Conservation (phyloP, 2,329 filamentous ascomycete species). For the Septoria linicola region DNA sequence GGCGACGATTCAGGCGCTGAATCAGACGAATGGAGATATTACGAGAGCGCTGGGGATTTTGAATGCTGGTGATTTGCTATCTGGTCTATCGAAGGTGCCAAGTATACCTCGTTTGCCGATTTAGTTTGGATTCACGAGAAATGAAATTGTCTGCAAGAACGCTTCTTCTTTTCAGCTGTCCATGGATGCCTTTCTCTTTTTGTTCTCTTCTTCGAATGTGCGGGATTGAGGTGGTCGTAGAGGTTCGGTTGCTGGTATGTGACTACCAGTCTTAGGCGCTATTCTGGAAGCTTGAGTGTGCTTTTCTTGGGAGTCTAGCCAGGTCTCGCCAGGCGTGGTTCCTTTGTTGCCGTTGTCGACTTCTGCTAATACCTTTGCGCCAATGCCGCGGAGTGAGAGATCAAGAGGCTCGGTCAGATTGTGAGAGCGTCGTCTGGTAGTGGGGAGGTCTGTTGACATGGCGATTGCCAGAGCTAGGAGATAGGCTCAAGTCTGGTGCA, state of each 20-base stretch:
- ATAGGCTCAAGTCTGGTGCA: too few species aligned
- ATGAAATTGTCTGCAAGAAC: too few species aligned
- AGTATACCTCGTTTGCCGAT: too few species aligned
- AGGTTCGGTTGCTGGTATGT: slow-evolving; percentile 1
- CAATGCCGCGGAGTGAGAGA: background rate
- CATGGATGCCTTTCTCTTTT: slow-evolving; percentile 7
- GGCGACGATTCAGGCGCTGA: slow-evolving; percentile 22
- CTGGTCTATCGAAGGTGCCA: too few species aligned
- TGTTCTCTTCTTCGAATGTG: slow-evolving; percentile 1
- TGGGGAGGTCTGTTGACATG: too few species aligned
- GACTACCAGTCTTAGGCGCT: too few species aligned
- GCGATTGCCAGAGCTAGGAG: too few species aligned
- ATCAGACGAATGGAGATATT: slow-evolving; percentile 22
- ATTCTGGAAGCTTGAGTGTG: background rate
- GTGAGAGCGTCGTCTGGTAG: slow-evolving; percentile 10
- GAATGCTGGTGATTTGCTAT: too few species aligned
- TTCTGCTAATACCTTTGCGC: background rate
- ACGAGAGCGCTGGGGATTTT: slow-evolving; percentile 15
- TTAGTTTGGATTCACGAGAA: too few species aligned
- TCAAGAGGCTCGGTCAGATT: slow-evolving; percentile 3
- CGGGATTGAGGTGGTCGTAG: slow-evolving; percentile 5
- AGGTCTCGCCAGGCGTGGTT: background rate
- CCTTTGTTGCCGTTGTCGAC: background rate
- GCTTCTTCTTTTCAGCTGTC: too few species aligned
- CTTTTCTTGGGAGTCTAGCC: background rate